Evolutionary conservation across 108 stramenopile genomes (phyloP).

Genomic region (Nitzschia palea): DNA sequence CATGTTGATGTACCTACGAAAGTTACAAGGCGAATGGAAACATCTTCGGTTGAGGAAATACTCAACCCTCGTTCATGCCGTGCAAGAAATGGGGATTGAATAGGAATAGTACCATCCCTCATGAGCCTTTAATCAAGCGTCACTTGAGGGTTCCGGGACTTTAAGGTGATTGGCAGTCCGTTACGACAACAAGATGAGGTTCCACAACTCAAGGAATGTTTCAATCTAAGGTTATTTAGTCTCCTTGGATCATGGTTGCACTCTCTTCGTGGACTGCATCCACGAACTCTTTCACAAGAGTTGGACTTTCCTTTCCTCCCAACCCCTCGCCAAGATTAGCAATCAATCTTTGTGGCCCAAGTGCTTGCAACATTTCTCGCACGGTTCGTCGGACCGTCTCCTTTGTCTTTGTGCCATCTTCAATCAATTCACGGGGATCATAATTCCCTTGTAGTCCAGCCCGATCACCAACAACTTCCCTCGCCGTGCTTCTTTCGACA

Average conservation of each 20-base stretch:
- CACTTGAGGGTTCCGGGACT: too few species aligned
- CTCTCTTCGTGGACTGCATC: constrained; percentile 89
- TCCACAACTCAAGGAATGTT: too few species aligned
- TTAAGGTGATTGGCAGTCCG: too few species aligned
- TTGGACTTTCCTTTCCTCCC: constrained; percentile 90
- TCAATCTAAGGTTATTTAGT: too few species aligned
- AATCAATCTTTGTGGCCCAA: constrained; percentile 89
- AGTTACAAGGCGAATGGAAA: too few species aligned
- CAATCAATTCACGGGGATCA: constrained; percentile 80
- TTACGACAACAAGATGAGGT: too few species aligned
- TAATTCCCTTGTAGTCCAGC: constrained; percentile 90
- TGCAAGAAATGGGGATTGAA: too few species aligned
- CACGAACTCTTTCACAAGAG: constrained; percentile 84
- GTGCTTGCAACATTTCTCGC: constrained; percentile 66
- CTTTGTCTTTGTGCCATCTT: constrained; percentile 55
- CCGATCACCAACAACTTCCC: constrained; percentile 54
- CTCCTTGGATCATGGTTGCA: constrained; percentile 61
- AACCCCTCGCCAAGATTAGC: constrained; percentile 96
- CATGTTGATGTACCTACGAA: too few species aligned
- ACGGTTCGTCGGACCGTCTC: constrained; percentile 77
- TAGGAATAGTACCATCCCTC: too few species aligned
- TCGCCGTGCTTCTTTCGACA: constrained; percentile 66
- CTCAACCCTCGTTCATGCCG: too few species aligned
- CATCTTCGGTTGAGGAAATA: too few species aligned
- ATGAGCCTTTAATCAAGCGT: too few species aligned